Evolutionary conservation across 805 yeast species (phyloP).

Genomic region (Starmerella floricola): DNA sequence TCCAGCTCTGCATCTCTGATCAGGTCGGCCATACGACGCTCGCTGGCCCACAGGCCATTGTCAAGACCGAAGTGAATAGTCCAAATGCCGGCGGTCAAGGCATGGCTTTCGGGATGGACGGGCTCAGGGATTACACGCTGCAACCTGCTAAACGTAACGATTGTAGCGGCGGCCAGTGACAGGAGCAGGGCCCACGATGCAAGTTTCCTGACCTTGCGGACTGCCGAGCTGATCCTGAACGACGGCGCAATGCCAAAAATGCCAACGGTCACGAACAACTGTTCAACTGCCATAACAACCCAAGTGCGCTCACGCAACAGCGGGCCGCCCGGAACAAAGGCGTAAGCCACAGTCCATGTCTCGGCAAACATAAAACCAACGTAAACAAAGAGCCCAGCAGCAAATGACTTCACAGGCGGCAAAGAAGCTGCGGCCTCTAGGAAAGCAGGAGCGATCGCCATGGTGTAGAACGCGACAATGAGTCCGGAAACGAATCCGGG

Average conservation of each 20-base stretch:
- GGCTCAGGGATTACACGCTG: constrained; percentile 53
- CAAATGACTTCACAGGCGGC: constrained; percentile 39
- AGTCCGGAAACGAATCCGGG: constrained; percentile 63
- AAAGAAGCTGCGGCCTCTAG: constrained; percentile 46
- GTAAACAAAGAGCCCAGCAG: constrained; percentile 35
- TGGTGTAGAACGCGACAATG: constrained; percentile 46
- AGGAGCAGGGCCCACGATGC: constrained; percentile 27
- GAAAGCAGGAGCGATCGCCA: constrained; percentile 47
- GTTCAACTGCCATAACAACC: constrained; percentile 49
- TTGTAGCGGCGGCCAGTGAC: constrained; percentile 36
- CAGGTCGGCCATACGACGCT: constrained; percentile 74
- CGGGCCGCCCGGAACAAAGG: constrained; percentile 93
- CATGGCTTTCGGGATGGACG: constrained; percentile 49
- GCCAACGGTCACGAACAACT: constrained; percentile 43
- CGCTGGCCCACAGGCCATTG: constrained; percentile 96
- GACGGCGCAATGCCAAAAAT: constrained; percentile 26
- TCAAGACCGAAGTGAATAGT: constrained; percentile 95
- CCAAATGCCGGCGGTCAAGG: constrained; percentile 95
- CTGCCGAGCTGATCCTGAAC: constrained; percentile 16
- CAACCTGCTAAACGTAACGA: constrained; percentile 46
- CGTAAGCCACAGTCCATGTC: constrained; percentile 96
- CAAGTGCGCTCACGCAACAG: constrained; percentile 80
- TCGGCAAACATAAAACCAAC: constrained; percentile 59
- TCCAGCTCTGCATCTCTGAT: constrained; percentile 80
- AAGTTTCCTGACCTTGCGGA: constrained; percentile 22